Base-by-base conservation (phyloP, 2,329 filamentous ascomycete genomes). In the Venturia aucupariae region DNA sequence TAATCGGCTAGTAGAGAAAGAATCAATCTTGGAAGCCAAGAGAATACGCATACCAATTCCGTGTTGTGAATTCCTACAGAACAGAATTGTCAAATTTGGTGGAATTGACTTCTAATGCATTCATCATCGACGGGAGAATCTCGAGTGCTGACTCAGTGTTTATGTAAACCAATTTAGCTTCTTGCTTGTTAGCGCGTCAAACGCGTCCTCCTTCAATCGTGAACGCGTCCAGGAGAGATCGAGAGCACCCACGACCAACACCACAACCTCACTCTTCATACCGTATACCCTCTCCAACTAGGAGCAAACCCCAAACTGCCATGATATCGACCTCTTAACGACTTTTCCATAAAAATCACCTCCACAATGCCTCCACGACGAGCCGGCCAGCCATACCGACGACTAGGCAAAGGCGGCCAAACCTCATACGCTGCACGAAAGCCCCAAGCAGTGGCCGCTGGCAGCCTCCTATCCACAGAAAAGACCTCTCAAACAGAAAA, bases 401-500 rank as follows among this genome's bases (percentile, higher is more conserved):
- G 78, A 67, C 75, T 79, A 64, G 75, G 75, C 69, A 77, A 76
- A 67, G 67, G 71, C 64, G 75, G 73, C 68, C 75, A 75, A 68
- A 73, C 76, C 55, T 73, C 75, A 60, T 74, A 77, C 71, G 79
- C 78, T 67, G 82, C 83, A 68, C 80, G 82, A 61, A 84, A 83
- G 27, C 46, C 39, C 11, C 54, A 60, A 42, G 95, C 90, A 4
- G 90, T 97, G 69, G 86, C 93, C 65, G 86, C 90, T 41, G 87
- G 88, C 8, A 85, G 86, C 32, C 79, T 89, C 60, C 82, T 89
- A 54, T 85, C 89, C 64, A 86, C 86, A 64, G 95, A 99, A 80
- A 88, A 85, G 62, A 97, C 92, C 0, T 95, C 92, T 8, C 86
- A 90, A 71, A 91, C 96, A 81, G 94, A 99, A 77, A 95, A 91